phyloP scores from a whole-genome alignment of 768 basidiomycete genomes.

The Kwoniella europaea region DNA sequence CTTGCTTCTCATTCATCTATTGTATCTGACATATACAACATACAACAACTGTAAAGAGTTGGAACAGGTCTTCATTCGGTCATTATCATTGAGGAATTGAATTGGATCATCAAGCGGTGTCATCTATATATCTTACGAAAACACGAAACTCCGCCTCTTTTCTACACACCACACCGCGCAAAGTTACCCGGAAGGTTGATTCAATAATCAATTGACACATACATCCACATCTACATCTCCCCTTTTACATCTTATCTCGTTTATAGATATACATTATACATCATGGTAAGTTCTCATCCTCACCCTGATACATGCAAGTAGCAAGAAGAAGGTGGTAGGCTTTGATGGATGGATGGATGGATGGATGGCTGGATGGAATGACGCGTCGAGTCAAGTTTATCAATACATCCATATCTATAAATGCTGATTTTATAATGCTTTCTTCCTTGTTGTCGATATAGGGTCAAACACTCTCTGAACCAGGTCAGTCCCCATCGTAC shows the following conservation, averaged over 20 bases:
- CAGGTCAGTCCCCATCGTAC: constrained; percentile 38
- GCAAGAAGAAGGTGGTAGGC: neutral
- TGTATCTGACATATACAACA: no score
- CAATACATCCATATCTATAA: neutral
- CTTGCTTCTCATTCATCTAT: no score
- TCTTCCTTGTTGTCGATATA: constrained; percentile 20
- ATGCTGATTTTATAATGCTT: constrained; percentile 18
- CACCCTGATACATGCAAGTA: no score
- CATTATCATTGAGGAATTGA: no score
- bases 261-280: constrained; percentile 2
- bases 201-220: neutral
- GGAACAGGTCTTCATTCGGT: no score
- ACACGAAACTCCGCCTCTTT: neutral
- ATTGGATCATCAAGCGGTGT: no score
- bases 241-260: constrained; percentile 1
- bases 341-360: neutral
- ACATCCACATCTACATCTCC: constrained; percentile 1
- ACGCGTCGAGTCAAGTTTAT: constrained; percentile 21
- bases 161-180: neutral
- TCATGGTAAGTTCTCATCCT: constrained; percentile 18
- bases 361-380: constrained; percentile 19
- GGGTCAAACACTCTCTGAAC: constrained; percentile 58
- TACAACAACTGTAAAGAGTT: no score
- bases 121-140: no score
- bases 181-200: neutral